Base-by-base conservation (phyloP, 1,284 basidiomycete species). In the Cystobasidium slooffiae region DNA sequence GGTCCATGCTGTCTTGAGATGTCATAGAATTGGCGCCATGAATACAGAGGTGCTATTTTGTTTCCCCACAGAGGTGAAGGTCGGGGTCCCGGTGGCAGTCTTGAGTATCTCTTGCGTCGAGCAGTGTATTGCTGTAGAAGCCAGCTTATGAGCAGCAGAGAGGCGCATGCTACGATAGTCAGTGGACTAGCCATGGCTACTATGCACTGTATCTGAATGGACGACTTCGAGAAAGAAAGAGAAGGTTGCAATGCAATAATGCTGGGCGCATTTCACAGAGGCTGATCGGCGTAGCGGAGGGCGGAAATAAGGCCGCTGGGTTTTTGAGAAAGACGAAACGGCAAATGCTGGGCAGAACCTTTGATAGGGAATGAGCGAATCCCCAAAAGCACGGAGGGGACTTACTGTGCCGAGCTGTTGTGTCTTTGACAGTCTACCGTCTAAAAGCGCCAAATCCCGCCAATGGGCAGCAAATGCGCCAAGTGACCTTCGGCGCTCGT, bases 41-140 rank as follows among this genome's bases (percentile, higher is more conserved):
- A 64, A 47, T 74, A 74, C n/a, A 55, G 55, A 22, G 61, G 66
- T n/a, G 65, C 52, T 44, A 74, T 74, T 43, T 74, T 51, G 65
- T 74, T 74, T 7, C 72, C 72, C 46, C 41, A 68, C 61, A 74
- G 56, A 20, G 44, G 59, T 24, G 61, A 51, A 12, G 72, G 72
- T 16, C 20, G 41, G 37, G 72, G 72, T 41, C 72, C 72, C 22
- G 72, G 55, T 22, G 72, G 72, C n/a, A 74, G 20, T 39, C 49
- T n/a, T 49, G 70, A 61, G 20, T 66, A 73, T n/a, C 47, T 51
- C 49, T 37, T 66, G 6, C 22, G 14, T 22, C 64, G 64, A n/a
- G 39, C 20, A 5, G 47, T 24, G 31, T 31, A 55, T 44, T 66
- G 64, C 37, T 66, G 64, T 9, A 66, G 39, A 18, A 66, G 10